Evolutionary conservation across 2,329 filamentous ascomycete species (phyloP).

Genomic region (Triangularia verruculosa): DNA sequence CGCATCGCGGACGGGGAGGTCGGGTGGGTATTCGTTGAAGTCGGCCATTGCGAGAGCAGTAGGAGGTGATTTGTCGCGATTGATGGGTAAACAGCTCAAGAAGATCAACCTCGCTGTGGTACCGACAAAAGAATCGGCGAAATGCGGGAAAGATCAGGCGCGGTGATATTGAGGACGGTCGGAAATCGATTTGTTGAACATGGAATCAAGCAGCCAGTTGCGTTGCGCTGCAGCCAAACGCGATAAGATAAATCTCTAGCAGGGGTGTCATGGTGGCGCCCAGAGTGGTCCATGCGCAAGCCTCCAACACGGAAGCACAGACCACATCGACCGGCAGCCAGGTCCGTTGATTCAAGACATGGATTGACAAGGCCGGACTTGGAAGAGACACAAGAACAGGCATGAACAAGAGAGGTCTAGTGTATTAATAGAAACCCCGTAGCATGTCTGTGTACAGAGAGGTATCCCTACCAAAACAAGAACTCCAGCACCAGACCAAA

Average conservation of each 20-base stretch:
- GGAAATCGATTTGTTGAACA: background rate
- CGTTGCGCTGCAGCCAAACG: background rate
- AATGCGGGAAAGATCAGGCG: background rate
- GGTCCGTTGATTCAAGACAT: background rate
- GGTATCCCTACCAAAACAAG: background rate
- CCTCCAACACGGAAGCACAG: background rate
- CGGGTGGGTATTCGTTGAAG: conserved; percentile 62
- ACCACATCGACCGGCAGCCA: background rate
- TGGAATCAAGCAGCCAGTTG: background rate
- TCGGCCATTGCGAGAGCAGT: conserved; percentile 47
- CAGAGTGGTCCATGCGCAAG: background rate
- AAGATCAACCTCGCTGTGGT: too few relatives aligned
- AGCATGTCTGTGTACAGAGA: background rate
- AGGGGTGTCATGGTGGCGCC: background rate
- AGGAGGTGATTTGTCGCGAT: too few relatives aligned
- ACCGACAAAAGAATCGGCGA: too few relatives aligned
- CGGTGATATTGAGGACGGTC: background rate
- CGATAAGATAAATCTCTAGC: background rate
- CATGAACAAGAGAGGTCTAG: background rate
- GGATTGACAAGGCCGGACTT: background rate
- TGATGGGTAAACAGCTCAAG: too few relatives aligned
- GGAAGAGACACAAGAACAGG: background rate
- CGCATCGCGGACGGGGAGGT: conserved; percentile 63
- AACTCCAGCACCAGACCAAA: background rate
- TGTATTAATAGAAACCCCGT: background rate